These are phyloP conservation scores for Plasmodium malariae DNA, from an alignment of 169 alveolate species.

Conservation along the genomic window DNA sequence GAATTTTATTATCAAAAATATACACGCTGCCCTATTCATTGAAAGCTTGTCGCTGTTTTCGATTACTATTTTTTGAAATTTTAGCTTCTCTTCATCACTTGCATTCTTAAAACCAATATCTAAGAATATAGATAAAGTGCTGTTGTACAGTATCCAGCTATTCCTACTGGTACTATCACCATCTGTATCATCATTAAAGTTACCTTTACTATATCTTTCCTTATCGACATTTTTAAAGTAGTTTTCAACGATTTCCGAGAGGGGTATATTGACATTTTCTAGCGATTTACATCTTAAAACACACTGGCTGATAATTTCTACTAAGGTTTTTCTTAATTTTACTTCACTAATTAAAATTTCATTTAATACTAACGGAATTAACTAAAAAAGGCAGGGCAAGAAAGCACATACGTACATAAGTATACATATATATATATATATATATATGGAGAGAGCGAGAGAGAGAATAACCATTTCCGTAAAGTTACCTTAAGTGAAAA, in stretches of 20 bases:
- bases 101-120: constrained; percentile 50
- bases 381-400: not conserved
- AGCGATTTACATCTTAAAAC: constrained; percentile 65
- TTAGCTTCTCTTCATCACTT: constrained; percentile 61
- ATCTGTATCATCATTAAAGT: no score
- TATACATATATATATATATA: no score
- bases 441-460: no score
- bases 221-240: constrained; percentile 42
- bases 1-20: constrained; percentile 51
- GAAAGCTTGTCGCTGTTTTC: constrained; percentile 17
- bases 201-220: constrained; percentile 1
- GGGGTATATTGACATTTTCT: constrained; percentile 23
- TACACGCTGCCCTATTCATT: constrained; percentile 21
- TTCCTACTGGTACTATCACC: not conserved
- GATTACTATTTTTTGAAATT: constrained; percentile 42
- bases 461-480: no score
- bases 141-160: constrained; percentile 31
- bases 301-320: constrained; percentile 57
- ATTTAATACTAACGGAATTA: constrained; percentile 42
- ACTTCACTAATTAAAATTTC: constrained; percentile 27
- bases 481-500: not conserved
- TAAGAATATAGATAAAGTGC: constrained; percentile 44
- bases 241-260: constrained; percentile 17
- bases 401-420: not conserved
- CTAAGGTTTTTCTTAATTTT: not conserved